Conservation (phyloP, 176 grass and related monocot genomes). For the Sorghum bicolor region DNA sequence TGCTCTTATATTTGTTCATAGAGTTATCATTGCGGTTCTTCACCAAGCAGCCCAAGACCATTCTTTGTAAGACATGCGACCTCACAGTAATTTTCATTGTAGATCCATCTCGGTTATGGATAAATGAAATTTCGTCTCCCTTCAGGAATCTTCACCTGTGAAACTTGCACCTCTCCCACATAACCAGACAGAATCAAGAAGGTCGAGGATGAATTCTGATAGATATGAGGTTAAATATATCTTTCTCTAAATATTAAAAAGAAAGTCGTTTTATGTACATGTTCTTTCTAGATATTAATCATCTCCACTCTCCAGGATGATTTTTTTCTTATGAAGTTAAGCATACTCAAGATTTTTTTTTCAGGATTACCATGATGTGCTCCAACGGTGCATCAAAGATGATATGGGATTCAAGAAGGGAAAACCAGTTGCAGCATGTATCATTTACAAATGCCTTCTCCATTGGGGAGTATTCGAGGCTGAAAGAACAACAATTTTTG, state of each 20-base stretch:
- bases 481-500: conserved; percentile 83
- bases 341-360: not conserved
- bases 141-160: conserved; percentile 53
- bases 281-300: not conserved
- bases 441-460: conserved; percentile 77
- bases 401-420: conserved; percentile 88
- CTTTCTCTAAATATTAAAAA: not conserved
- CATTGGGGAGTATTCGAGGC: conserved; percentile 82
- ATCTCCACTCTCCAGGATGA: not conserved
- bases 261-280: not conserved
- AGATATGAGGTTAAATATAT: conserved; percentile 61
- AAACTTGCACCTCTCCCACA: conserved; percentile 56
- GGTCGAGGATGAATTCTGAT: conserved; percentile 63
- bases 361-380: conserved; percentile 74
- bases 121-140: conserved; percentile 13
- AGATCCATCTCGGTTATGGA: conserved; percentile 12
- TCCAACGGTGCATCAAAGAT: conserved; percentile 68
- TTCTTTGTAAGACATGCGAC: conserved; percentile 55
- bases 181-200: conserved; percentile 54
- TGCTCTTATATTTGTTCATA: conserved; percentile 40
- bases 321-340: not conserved
- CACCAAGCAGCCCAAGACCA: conserved; percentile 50
- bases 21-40: conserved; percentile 45
- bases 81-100: conserved; percentile 23
- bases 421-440: conserved; percentile 76